Evolutionary conservation across 306 rosid species (phyloP).

Genomic region (Cucumis hystrix): DNA sequence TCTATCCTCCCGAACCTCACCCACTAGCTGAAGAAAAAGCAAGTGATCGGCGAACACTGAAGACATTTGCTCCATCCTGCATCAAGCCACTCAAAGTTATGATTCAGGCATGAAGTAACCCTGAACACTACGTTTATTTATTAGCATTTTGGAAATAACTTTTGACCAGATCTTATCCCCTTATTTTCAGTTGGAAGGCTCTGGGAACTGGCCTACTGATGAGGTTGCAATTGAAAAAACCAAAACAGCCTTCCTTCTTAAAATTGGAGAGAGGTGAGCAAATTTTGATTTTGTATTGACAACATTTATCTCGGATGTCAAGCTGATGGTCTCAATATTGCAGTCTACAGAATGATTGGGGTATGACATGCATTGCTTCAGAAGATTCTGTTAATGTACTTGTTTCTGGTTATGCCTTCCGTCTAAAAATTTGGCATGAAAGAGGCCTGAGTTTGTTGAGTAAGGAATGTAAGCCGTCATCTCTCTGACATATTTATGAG

Average conservation of each 20-base stretch:
- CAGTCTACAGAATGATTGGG: slow-evolving; percentile 81
- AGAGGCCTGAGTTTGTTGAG: slow-evolving; percentile 71
- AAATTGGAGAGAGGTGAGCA: slow-evolving; percentile 75
- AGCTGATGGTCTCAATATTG: slow-evolving; percentile 21
- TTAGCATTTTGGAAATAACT: slow-evolving; percentile 3
- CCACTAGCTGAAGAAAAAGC: slow-evolving; percentile 55
- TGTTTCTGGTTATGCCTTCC: slow-evolving; percentile 80
- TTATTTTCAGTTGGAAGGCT: slow-evolving; percentile 69
- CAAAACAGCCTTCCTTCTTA: slow-evolving; percentile 79
- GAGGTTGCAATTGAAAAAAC: slow-evolving; percentile 77
- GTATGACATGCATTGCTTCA: slow-evolving; percentile 59
- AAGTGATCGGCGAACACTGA: slow-evolving; percentile 22
- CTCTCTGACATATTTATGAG: neutral
- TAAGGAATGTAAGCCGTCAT: slow-evolving; percentile 39
- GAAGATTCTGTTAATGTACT: slow-evolving; percentile 68
- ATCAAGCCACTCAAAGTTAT: slow-evolving; percentile 74
- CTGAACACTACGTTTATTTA: slow-evolving; percentile 1
- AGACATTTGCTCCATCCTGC: slow-evolving; percentile 50
- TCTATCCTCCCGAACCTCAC: slow-evolving; percentile 88
- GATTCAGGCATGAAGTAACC: slow-evolving; percentile 63
- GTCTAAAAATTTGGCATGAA: slow-evolving; percentile 87
- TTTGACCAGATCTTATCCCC: slow-evolving; percentile 10
- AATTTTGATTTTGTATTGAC: slow-evolving; percentile 1
- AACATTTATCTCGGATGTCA: slow-evolving; percentile 2
- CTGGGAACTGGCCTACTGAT: slow-evolving; percentile 98